Base-by-base conservation (phyloP, 2,329 filamentous ascomycete genomes). In the Scolecobasidium constrictum region DNA sequence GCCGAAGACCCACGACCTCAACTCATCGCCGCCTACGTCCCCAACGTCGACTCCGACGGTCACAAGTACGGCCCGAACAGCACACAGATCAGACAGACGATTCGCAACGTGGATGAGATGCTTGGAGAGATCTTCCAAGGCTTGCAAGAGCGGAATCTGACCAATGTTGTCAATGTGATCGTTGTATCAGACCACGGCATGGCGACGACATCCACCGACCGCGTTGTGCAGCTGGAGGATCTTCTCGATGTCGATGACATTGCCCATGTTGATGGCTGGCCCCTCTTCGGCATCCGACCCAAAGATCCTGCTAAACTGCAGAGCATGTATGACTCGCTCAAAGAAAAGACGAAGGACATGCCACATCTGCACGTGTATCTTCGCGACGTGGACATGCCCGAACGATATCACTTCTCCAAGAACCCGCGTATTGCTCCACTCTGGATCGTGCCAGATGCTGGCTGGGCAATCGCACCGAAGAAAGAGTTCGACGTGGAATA, bases 101-200 rank as follows among this genome's bases (percentile, higher is more conserved):
- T 98, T 47, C 65, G 67, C 2, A 65, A 75, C n/a, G 88, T 85
- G 1, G 92, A 98, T 59, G 65, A 62, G 2, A 93, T 96, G 86
- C 68, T 98, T 19, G 82, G 78, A 20, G 61, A 73, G 17, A 65
- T 98, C 2, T 82, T 96, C 54, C 60, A 68, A 2, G 88, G 88
- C 0, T 69, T 98, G 0, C 76, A 88, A 47, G 65, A 73, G 37
- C 79, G 92, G 38, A 95, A 96, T 57, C 65, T 98, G 40, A 94
- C 87, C 0, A 59, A 81, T 16, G 83, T 98, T 47, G 86, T 96
- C 56, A 98, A 98, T 51, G 74, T 98, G 5, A 79, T 98, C 23
- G 73, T 98, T n/a, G 90, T 98, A 2, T 95, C 87, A 1, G 92
- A 98, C 58, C 92, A 98, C 58, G 92, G 92, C 40, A 98, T 98